A percentile compares a stretch with the other conserved stretches of the same genome.
phyloP scores from a whole-genome alignment of 2,329 filamentous ascomycete genomes.

The Fusarium chaquense region DNA sequence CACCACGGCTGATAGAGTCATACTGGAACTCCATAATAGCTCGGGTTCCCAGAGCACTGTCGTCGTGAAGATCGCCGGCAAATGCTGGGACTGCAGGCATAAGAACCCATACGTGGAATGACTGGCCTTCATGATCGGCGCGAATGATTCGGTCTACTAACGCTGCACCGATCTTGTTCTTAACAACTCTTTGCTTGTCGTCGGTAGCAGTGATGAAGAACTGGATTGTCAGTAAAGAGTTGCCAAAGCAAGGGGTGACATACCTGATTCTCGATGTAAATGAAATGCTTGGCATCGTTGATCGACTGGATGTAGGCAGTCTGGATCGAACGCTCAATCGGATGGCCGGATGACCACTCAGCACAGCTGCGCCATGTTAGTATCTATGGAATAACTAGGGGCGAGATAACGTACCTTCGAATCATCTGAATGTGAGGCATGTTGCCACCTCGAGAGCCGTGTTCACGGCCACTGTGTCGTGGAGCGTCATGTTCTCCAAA shows the following conservation, averaged over 20 bases:
- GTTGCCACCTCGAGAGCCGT: slow-evolving; percentile 27
- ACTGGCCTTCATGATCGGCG: slow-evolving; percentile 72
- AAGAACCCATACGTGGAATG: slow-evolving; percentile 80
- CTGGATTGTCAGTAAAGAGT: slow-evolving; percentile 36
- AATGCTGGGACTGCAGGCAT: slow-evolving; percentile 88
- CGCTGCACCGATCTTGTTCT: slow-evolving; percentile 81
- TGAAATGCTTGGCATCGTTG: slow-evolving; percentile 74
- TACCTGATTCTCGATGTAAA: slow-evolving; percentile 83
- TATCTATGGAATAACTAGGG: background rate
- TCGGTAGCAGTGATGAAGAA: slow-evolving; percentile 89
- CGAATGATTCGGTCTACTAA: slow-evolving; percentile 82
- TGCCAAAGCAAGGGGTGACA: background rate
- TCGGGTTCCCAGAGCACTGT: slow-evolving; percentile 79
- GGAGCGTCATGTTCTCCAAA: slow-evolving; percentile 48
- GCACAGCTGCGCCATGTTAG: slow-evolving; percentile 55
- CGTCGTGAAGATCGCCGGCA: slow-evolving; percentile 80
- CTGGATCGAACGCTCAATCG: slow-evolving; percentile 80
- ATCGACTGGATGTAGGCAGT: slow-evolving; percentile 86
- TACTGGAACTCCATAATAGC: slow-evolving; percentile 94
- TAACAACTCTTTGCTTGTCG: slow-evolving; percentile 76
- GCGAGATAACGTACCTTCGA: slow-evolving; percentile 55
- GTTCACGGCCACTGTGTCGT: slow-evolving; percentile 21
- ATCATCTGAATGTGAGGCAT: slow-evolving; percentile 62
- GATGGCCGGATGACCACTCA: slow-evolving; percentile 65
- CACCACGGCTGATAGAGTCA: slow-evolving; percentile 80